Evolutionary conservation across 352 stramenopile genomes (phyloP), one percentile per base, ranked within the genome.

Genomic region (Aphanomyces astaci): DNA sequence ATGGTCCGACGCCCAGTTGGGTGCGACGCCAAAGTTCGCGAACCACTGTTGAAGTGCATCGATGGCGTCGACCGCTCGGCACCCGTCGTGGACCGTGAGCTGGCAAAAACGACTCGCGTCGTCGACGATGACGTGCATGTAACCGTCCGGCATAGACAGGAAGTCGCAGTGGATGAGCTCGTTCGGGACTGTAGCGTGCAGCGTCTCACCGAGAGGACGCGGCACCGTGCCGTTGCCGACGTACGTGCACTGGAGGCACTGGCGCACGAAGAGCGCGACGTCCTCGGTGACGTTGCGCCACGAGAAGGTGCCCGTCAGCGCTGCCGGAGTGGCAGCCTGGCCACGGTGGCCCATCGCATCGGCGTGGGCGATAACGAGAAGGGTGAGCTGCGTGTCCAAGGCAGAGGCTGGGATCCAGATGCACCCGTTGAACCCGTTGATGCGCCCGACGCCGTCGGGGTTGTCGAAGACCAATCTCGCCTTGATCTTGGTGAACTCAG

Each of bases 161-260:
- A 73, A 83, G 13, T 79, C 71, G 25, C 79, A 82, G 25, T 80
- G 71, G 0, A 80, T 25, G 1, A 76, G 9, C 31, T 83, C 70
- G 15, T 80, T 80, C 0, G 73, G 75, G 15, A 72, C 76, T 0
- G 73, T 76, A 3, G 71, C 72, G 11, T 56, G 49, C 25, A 79
- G 13, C 0, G 60, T 68, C 19, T 73, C 52, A 3, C 74, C 72
- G 43, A 71, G 66, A 9, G 76, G 72, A 0, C 71, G 51, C 0
- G 66, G 72, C 0, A 63, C 46, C 4, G 31, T 73, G 13, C 46
- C 49, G 9, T 64, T 45, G 5, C 57, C 64, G 0, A 62, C 55
- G 3, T 15, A 52, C 30, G 73, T 10, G 59, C 65, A 72, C n/a
- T 72, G 59, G 7, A 66, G 59, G 36, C 59, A 66, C 17, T 17